phyloP scores from a whole-genome alignment of 495 filamentous ascomycete species.

The Penicillium roqueforti region DNA sequence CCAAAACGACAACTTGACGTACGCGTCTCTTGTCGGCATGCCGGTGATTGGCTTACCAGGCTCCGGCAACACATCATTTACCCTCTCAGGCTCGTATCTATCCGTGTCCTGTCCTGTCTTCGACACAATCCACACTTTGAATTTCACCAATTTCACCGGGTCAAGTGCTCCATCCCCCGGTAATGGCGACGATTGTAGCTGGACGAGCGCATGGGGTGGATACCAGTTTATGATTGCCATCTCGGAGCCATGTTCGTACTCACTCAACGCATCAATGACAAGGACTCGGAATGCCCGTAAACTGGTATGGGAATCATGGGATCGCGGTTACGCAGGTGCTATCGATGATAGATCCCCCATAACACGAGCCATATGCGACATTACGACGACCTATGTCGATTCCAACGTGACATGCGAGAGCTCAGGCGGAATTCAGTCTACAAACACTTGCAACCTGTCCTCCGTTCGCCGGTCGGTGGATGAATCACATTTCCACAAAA shows the following conservation, averaged over 20 bases:
- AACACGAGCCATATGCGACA: not conserved
- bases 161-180: not conserved
- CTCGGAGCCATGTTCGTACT: not conserved
- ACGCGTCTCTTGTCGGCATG: not conserved
- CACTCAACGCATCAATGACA: not conserved
- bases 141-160: not conserved
- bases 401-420: not conserved
- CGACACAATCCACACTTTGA: not conserved
- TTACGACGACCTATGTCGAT: not conserved
- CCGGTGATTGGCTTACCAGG: not conserved
- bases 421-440: not conserved
- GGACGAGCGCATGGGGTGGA: not conserved
- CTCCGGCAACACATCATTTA: not conserved
- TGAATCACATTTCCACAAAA: not conserved
- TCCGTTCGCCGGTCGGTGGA: not conserved
- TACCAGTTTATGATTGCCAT: not conserved
- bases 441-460: not conserved
- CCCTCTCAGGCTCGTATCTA: not conserved
- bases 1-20: not conserved
- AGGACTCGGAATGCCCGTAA: not conserved
- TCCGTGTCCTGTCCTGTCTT: not conserved
- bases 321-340: not conserved
- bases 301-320: not conserved
- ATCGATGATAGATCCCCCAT: not conserved
- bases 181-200: not conserved